Base-by-base conservation (phyloP, 768 basidiomycete species). In the Hypsizygus marmoreus region DNA sequence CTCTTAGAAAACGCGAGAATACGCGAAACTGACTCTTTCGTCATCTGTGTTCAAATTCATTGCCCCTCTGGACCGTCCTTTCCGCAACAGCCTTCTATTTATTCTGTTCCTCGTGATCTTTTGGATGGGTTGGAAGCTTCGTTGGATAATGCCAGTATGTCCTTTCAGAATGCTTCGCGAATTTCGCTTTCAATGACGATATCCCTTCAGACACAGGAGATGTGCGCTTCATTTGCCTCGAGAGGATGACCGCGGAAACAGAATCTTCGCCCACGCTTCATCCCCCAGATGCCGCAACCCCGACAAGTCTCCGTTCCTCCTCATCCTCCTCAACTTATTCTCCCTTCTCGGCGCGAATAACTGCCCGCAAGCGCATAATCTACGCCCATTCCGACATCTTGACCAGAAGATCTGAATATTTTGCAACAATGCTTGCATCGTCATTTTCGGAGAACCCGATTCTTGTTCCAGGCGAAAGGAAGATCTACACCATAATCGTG, bases 351-450 rank as follows among this genome's bases (percentile, higher is more conserved):
- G 40, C 71, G 25, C 73, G 71, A 16, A 74, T 70, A 1, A 74
- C 75, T 2, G 86, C 82, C 6, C 76, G 89, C 8, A 91, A 89
- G 59, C 76, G 88, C 28, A 62, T 83, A 25, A 78, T 91, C 29
- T 91, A 87, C 58, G 88, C 87, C 1, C 88, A 91, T 59, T 84
- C 84, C 6, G 86, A 88, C 54, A 86, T 91, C 40, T 74, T 91
- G 16, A 80, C 68, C 37, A 74, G 78, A 9, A 72, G 88, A n/a
- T 86, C 86, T 11, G 88, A 89, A 50, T 91, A 90, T 57, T 89
- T 90, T 54, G 74, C 80, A 4, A 86, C 84, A 1, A 85, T 90
- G 79, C 73, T 91, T 9, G 67, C 76, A 16, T 87, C 86, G 0
- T 73, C 82, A 0, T 91, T 90, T 56, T 63, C 79, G n/a, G 88